These are phyloP conservation scores for Magnolia kwangsiensis DNA, from an alignment of 164 flowering plant species.

Conservation along the genomic window DNA sequence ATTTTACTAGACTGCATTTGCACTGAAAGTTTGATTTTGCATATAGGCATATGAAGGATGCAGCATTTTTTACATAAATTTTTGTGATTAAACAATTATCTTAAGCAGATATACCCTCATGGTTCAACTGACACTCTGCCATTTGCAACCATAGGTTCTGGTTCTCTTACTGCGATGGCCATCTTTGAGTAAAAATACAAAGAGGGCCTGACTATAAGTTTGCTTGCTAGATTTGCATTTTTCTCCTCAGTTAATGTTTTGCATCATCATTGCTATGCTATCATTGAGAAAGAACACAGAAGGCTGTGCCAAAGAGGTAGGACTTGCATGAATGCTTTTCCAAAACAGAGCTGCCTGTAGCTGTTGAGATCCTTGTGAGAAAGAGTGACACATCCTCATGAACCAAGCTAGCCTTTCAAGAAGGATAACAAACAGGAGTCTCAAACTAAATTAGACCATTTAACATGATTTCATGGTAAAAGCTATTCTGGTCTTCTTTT, in stretches of 20 bases:
- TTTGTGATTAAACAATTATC: background rate
- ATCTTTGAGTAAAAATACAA: constrained; percentile 79
- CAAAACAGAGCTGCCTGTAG: background rate
- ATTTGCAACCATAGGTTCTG: constrained; percentile 97
- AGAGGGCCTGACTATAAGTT: constrained; percentile 86
- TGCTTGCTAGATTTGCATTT: background rate
- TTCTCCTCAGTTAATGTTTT: background rate
- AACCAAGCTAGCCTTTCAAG: background rate
- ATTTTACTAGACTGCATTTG: too few relatives aligned
- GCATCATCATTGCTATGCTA: background rate
- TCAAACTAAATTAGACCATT: too few relatives aligned
- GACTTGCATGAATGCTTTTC: background rate
- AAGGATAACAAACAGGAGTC: too few relatives aligned
- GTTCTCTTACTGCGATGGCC: constrained; percentile 97
- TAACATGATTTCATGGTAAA: too few relatives aligned
- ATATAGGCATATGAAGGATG: too few relatives aligned
- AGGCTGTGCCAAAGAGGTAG: background rate
- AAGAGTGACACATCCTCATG: background rate
- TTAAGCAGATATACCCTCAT: constrained; percentile 88
- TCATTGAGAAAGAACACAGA: background rate
- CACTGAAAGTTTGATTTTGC: too few relatives aligned
- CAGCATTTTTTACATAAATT: background rate
- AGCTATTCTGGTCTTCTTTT: too few relatives aligned
- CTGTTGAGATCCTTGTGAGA: background rate
- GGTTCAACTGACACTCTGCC: constrained; percentile 97